Conservation (phyloP, 1,284 basidiomycete genomes). For the Ceratobasidium sp. region DNA sequence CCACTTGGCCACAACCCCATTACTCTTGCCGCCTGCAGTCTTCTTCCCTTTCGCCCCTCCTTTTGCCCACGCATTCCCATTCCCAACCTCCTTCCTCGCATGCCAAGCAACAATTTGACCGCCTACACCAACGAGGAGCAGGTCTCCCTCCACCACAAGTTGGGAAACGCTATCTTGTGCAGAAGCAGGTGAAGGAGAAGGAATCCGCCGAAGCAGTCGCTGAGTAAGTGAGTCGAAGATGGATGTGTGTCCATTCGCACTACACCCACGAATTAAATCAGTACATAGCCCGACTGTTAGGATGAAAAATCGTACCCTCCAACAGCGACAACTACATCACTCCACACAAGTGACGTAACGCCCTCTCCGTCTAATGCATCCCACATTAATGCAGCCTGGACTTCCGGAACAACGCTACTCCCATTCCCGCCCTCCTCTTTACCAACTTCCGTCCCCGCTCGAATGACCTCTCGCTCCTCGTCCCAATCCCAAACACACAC, state of each 20-base stretch:
- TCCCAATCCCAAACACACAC: conserved; percentile 66
- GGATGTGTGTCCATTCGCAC: conserved; percentile 66
- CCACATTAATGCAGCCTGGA: conserved; percentile 52
- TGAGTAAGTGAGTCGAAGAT: conserved; percentile 73
- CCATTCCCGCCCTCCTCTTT: conserved; percentile 2
- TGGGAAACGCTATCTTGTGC: conserved; percentile 64
- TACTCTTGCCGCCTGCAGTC: conserved; percentile 56
- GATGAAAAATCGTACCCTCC: conserved; percentile 57
- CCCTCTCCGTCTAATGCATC: conserved; percentile 69
- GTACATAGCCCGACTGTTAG: conserved; percentile 46
- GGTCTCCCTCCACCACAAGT: conserved; percentile 71
- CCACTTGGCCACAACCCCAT: conserved; percentile 59
- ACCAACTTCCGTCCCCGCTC: neutral
- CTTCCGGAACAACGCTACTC: conserved; percentile 45
- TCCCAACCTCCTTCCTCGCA: conserved; percentile 57
- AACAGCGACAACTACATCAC: conserved; percentile 66
- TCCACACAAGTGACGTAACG: conserved; percentile 72
- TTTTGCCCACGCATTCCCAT: conserved; percentile 51
- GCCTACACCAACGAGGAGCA: conserved; percentile 71
- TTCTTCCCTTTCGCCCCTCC: conserved; percentile 48
- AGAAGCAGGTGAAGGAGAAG: conserved; percentile 58
- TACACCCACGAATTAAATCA: conserved; percentile 48
- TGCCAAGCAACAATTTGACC: conserved; percentile 75
- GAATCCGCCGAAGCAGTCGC: conserved; percentile 60
- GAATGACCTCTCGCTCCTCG: conserved; percentile 4